Base-by-base conservation (phyloP, 2,329 filamentous ascomycete genomes). In the Domatiomyces catenatus region DNA sequence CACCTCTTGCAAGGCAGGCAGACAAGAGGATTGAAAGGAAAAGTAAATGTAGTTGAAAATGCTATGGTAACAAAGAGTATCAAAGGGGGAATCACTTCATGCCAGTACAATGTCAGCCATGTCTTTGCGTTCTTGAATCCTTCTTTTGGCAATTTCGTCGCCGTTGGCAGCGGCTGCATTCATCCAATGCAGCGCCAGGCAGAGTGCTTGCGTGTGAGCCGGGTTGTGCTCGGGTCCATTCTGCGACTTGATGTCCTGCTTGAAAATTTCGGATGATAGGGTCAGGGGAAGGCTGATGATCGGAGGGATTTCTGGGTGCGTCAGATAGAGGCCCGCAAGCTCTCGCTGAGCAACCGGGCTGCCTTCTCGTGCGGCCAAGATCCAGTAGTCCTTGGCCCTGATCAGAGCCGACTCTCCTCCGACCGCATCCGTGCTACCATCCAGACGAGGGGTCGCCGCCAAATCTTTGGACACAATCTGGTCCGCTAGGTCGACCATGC, bases 111-210 rank as follows among this genome's bases (percentile, higher is more conserved):
- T 76, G 64, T 80, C 75, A 62, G 81, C 77, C 59, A 39, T 15
- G 17, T 28, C 45, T 28, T 77, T 75, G 46, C 76, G 68, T 68
- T 93, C 86, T 56, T 82, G 76, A 65, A 95, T 70, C 67, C 90
- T 89, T 64, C 83, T 84, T 63, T 80, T 82, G 18, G 90, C 90
- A 58, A 94, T 71, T 62, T 84, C 78, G 64, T 96, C 90, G 1
- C 88, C 88, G n/a, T 88, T 88, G 50, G 77, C 76, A 59, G 86
- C 84, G 39, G 86, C 88, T 57, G 86, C 74, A 69, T 90, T 86
- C 88, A 96, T 95, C 89, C 90, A 96, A 71, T 96, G 90, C 67
- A 93, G 81, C 8, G 90, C 90, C 51, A 94, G 79, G 61, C 89
- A 95, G 85, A 96, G 92, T 43, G 88, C 80, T 49, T 83, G 83